phyloP scores from a whole-genome alignment of 768 basidiomycete species.

The Boletus edulis region DNA sequence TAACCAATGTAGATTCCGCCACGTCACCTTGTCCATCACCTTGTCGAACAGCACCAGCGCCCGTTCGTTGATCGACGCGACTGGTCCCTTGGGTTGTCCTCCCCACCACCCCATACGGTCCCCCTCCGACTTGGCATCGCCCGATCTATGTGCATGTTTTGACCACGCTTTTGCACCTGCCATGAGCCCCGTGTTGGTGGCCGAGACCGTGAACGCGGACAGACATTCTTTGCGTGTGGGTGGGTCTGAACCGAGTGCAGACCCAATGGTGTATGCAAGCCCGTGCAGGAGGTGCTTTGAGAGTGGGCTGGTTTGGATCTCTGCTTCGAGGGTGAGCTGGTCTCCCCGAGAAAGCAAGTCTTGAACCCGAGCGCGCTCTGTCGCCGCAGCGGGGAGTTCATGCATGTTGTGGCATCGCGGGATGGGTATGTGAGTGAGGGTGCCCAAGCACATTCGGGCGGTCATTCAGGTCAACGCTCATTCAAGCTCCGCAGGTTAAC shows the following conservation, averaged over 20 bases:
- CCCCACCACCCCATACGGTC: conserved; percentile 55
- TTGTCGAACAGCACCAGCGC: conserved; percentile 51
- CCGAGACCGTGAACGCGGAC: conserved; percentile 43
- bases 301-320: conserved; percentile 30
- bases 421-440: conserved; percentile 8
- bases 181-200: conserved; percentile 51
- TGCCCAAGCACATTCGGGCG: background rate
- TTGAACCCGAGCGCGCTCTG: conserved; percentile 37
- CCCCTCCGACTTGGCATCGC: conserved; percentile 1
- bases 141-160: conserved; percentile 61
- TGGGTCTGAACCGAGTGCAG: conserved; percentile 51
- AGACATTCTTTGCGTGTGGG: conserved; percentile 51
- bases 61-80: conserved; percentile 49
- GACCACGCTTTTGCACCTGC: conserved; percentile 66
- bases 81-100: conserved; percentile 47
- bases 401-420: conserved; percentile 45
- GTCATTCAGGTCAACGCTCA: background rate
- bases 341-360: conserved; percentile 10
- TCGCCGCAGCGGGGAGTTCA: conserved; percentile 40
- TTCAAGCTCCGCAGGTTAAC: conserved; percentile 18
- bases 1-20: conserved; percentile 67
- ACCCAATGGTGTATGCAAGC: conserved; percentile 58
- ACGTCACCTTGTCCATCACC: conserved; percentile 50
- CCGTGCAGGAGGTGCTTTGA: conserved; percentile 47
- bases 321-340: conserved; percentile 8